A percentile compares a stretch with the other conserved stretches of the same genome.
Evolutionary conservation across 192 early-diverging fungal species (phyloP).

Genomic region (Entophlyctis helioformis): DNA sequence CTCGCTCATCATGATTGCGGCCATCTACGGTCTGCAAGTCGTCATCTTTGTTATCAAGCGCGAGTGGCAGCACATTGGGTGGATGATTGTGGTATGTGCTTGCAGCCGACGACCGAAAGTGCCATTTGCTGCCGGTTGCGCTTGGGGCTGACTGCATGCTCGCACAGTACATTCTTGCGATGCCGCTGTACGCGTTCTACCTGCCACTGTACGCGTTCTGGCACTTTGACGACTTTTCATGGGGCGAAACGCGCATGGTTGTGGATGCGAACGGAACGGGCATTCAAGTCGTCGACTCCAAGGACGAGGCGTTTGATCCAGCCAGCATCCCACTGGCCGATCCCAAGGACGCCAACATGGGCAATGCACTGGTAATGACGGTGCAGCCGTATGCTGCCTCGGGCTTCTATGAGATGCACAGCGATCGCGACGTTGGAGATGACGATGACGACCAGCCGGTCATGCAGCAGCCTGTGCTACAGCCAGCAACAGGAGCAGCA

Average conservation of each 20-base stretch:
- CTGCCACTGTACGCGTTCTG: constrained; percentile 82
- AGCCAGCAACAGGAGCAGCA: too few species aligned
- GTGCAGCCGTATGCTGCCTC: too few species aligned
- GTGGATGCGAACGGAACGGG: too few species aligned
- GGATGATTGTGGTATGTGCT: constrained; percentile 71
- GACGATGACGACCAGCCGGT: too few species aligned
- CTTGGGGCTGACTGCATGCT: neutral
- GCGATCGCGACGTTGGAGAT: too few species aligned
- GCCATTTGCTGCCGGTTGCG: neutral
- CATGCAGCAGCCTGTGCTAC: too few species aligned
- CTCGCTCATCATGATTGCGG: constrained; percentile 79
- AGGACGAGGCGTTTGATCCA: constrained; percentile 8
- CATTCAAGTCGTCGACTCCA: constrained; percentile 72
- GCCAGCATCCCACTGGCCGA: neutral
- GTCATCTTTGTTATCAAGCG: too few species aligned
- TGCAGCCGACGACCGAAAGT: neutral
- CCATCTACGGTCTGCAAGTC: constrained; percentile 88
- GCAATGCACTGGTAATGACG: too few species aligned
- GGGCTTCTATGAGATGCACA: too few species aligned
- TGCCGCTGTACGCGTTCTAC: constrained; percentile 75
- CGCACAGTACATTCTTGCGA: constrained; percentile 69
- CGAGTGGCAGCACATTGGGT: constrained; percentile 69
- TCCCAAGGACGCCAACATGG: too few species aligned
- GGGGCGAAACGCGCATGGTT: neutral
- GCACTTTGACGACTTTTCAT: constrained; percentile 70